A percentile compares a stretch with the other conserved stretches of the same genome.
Conservation (phyloP, 2,329 filamentous ascomycete genomes). For the Lecanicillium sp. region DNA sequence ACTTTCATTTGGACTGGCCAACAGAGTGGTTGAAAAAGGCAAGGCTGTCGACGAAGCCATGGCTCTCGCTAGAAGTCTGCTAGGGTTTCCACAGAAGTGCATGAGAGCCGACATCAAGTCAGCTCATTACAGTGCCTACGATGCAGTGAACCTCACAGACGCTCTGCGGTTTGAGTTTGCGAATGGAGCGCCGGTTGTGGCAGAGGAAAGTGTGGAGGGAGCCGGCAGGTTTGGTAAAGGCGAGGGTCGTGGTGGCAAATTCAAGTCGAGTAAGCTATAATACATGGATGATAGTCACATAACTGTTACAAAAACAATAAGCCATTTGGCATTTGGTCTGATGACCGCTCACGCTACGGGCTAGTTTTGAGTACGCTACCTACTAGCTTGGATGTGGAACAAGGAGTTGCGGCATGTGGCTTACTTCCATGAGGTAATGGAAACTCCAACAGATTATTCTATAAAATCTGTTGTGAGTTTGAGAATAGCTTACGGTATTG, state of each 20-base stretch:
- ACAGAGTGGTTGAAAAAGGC: conserved; percentile 42
- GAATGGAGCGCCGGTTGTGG: conserved; percentile 32
- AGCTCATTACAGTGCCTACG: conserved; percentile 42
- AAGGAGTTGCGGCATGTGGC: too few species aligned
- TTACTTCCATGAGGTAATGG: too few species aligned
- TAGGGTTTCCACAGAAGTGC: conserved; percentile 42
- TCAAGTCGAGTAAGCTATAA: conserved; percentile 5
- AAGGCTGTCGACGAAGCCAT: conserved; percentile 40
- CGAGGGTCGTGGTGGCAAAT: conserved; percentile 5
- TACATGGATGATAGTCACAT: background rate
- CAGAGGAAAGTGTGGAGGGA: conserved; percentile 29
- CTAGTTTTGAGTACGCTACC: too few species aligned
- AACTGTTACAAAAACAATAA: too few species aligned
- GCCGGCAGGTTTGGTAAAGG: conserved; percentile 12
- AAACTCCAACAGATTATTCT: too few species aligned
- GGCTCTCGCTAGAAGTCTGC: conserved; percentile 35
- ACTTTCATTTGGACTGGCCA: conserved; percentile 42
- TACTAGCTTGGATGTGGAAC: too few species aligned
- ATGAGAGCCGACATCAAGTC: conserved; percentile 42
- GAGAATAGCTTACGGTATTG: too few species aligned
- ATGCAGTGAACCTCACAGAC: conserved; percentile 40
- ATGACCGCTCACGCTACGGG: too few species aligned
- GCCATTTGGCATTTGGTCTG: too few species aligned
- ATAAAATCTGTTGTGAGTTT: too few species aligned
- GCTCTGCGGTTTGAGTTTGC: conserved; percentile 41